Conservation (phyloP, 1,284 basidiomycete species). For the Tilletia indica region DNA sequence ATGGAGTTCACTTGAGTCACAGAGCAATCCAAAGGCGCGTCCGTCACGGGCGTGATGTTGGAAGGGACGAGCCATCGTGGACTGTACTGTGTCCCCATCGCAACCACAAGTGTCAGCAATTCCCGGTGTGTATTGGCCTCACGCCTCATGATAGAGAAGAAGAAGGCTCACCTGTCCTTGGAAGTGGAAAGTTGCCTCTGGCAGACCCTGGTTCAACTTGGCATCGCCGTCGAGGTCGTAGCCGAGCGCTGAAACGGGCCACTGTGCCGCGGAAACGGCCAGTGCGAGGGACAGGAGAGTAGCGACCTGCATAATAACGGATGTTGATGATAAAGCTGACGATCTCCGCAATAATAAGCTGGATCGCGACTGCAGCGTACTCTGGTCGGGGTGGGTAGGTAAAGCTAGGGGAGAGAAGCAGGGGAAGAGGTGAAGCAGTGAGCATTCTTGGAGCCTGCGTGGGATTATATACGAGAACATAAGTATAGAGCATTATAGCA, state of each 20-base stretch:
- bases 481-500: too few species aligned
- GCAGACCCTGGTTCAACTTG: conserved; percentile 20
- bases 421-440: too few species aligned
- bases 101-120: not conserved
- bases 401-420: too few species aligned
- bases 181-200: conserved; percentile 23
- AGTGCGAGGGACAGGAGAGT: not conserved
- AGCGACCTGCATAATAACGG: not conserved
- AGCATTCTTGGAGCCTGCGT: too few species aligned
- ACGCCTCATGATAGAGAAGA: not conserved
- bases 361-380: too few species aligned
- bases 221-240: conserved; percentile 20
- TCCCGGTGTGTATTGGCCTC: not conserved
- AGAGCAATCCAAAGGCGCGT: conserved; percentile 21
- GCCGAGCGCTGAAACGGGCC: conserved; percentile 9
- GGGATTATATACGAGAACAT: too few species aligned
- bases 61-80: conserved; percentile 23
- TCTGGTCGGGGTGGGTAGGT: too few species aligned
- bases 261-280: conserved; percentile 6
- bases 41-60: not conserved
- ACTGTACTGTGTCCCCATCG: conserved; percentile 19
- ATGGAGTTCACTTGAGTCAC: conserved; percentile 25
- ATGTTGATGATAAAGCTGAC: too few species aligned
- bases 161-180: conserved; percentile 18
- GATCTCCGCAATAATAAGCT: too few species aligned